phyloP scores from a whole-genome alignment of 345 rosid genomes.

The Aquilaria sinensis region DNA sequence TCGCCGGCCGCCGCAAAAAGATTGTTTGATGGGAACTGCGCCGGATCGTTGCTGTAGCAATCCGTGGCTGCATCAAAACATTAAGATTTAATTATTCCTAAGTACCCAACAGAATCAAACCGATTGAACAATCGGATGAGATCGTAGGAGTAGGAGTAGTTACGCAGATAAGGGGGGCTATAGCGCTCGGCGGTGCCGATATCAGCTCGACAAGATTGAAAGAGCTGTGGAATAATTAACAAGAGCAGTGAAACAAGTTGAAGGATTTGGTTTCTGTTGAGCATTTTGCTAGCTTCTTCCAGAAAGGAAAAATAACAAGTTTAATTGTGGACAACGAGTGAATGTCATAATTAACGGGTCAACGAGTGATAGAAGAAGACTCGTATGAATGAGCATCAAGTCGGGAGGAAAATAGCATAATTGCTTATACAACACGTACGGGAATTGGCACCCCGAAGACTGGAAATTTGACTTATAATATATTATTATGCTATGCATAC shows the following conservation, averaged over 20 bases:
- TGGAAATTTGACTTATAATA: too few species aligned
- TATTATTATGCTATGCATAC: too few species aligned
- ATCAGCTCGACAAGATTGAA: conserved; percentile 17
- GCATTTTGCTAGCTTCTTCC: not conserved
- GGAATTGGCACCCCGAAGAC: too few species aligned
- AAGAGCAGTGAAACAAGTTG: not conserved
- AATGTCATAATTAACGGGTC: too few species aligned
- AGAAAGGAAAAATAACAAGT: too few species aligned
- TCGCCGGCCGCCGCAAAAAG: conserved; percentile 66
- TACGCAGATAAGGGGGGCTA: conserved; percentile 45
- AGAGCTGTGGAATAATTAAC: not conserved
- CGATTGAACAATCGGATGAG: not conserved
- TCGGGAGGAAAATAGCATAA: too few species aligned
- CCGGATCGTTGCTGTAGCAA: conserved; percentile 31
- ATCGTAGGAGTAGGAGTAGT: conserved; percentile 7
- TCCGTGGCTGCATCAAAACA: conserved; percentile 27
- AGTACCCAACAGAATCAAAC: not conserved
- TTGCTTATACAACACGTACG: too few species aligned
- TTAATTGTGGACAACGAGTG: too few species aligned
- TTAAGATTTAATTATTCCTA: not conserved
- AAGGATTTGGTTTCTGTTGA: not conserved
- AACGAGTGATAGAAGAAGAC: conserved; percentile 3
- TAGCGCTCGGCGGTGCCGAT: conserved; percentile 48
- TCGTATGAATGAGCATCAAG: too few species aligned
- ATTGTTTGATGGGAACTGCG: conserved; percentile 51